Percentiles rank a stretch among this genome's conserved stretches.
phyloP scores from a whole-genome alignment of 164 flowering plant genomes.

The Cinnamomum chago region DNA sequence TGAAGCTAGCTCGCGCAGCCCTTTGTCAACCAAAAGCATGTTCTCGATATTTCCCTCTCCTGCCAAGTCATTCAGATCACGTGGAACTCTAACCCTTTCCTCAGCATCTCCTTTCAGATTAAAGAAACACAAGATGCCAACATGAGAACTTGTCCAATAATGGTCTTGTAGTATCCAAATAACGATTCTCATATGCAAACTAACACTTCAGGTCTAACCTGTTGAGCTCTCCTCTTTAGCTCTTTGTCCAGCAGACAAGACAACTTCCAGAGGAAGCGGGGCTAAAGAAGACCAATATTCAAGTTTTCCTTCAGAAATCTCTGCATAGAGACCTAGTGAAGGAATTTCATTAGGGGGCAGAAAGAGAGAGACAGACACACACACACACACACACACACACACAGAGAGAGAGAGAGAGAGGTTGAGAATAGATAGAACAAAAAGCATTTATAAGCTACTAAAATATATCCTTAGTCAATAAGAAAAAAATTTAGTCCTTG shows the following conservation, averaged over 20 bases:
- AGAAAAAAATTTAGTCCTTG: too few relatives aligned
- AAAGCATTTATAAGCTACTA: too few relatives aligned
- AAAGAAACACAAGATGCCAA: too few relatives aligned
- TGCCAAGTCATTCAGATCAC: slow-evolving; percentile 37
- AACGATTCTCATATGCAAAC: neutral
- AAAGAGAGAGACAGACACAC: too few relatives aligned
- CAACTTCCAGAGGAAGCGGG: slow-evolving; percentile 94
- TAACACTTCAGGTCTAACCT: slow-evolving; percentile 24
- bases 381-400: too few relatives aligned
- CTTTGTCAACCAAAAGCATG: slow-evolving; percentile 90
- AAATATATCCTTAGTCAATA: too few relatives aligned
- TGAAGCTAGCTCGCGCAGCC: slow-evolving; percentile 70
- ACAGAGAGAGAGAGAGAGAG: too few relatives aligned
- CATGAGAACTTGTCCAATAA: too few relatives aligned
- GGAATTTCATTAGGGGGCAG: neutral
- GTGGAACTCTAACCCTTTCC: slow-evolving; percentile 36
- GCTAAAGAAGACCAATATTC: slow-evolving; percentile 96
- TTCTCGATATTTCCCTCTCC: slow-evolving; percentile 72
- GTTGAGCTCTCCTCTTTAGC: slow-evolving; percentile 62
- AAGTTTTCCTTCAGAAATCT: slow-evolving; percentile 68
- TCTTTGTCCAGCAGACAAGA: slow-evolving; percentile 90
- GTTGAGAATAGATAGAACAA: too few relatives aligned
- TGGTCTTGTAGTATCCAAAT: neutral
- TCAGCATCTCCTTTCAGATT: slow-evolving; percentile 24
- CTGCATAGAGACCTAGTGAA: slow-evolving; percentile 67